phyloP scores from a whole-genome alignment of 2,329 filamentous ascomycete species.

The Dactylellina drechsleri region DNA sequence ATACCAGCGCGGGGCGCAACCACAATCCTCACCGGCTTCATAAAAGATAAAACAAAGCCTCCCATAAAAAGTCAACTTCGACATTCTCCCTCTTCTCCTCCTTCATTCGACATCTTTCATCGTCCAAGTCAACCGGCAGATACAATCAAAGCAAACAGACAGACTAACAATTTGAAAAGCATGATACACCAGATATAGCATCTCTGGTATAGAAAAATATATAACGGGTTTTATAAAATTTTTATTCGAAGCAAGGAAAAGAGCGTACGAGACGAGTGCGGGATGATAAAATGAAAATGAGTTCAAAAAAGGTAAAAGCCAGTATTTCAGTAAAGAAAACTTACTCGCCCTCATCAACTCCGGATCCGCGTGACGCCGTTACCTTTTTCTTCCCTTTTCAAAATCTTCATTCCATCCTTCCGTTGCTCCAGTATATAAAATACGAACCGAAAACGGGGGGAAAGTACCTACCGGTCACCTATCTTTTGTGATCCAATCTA shows the following conservation, averaged over 20 bases:
- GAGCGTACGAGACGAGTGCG: not conserved
- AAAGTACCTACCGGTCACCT: too few relatives aligned
- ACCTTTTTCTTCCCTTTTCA: slow-evolving; percentile 7
- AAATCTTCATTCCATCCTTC: not conserved
- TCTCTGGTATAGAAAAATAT: slow-evolving; percentile 8
- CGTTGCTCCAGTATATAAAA: not conserved
- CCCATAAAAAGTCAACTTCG: not conserved
- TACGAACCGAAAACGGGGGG: too few relatives aligned
- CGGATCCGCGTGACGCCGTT: too few relatives aligned
- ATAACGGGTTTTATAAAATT: too few relatives aligned
- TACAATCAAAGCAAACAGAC: not conserved
- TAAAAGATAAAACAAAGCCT: too few relatives aligned
- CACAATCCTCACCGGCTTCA: too few relatives aligned
- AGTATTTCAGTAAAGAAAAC: too few relatives aligned
- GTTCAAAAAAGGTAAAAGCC: not conserved
- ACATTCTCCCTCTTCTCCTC: slow-evolving; percentile 2
- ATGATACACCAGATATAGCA: slow-evolving; percentile 37
- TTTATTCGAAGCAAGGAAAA: slow-evolving; percentile 11
- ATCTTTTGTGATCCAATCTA: too few relatives aligned
- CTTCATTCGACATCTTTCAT: slow-evolving; percentile 5
- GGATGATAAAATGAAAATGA: not conserved
- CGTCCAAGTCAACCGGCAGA: slow-evolving; percentile 12
- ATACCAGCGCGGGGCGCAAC: too few relatives aligned
- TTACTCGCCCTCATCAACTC: too few relatives aligned
- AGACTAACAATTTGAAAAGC: slow-evolving; percentile 10